Evolutionary conservation across 164 flowering plant species (phyloP), one percentile per base, ranked within the genome.

Genomic region (Taxillus chinensis): DNA sequence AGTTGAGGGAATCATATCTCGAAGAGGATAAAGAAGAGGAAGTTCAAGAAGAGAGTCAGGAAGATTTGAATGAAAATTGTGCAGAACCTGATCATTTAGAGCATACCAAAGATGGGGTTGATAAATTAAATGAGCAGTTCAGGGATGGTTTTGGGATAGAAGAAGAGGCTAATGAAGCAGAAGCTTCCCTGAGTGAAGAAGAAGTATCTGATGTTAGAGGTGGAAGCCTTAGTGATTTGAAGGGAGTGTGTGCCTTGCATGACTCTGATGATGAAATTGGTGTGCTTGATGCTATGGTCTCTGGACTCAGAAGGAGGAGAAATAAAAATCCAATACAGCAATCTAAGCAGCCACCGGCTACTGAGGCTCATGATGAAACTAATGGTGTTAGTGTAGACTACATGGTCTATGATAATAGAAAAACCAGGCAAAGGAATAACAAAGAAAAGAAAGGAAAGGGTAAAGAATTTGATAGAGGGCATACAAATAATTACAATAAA

Each of bases 261-360:
- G 72, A 62, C n/a, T 42, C 16, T 13, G 86, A 84, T 55, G 87
- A 83, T 40, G 97, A 90, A 61, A 62, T 59, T 3, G 80, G 76
- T 61, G 43, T 79, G 61, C 87, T 93, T 59, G 84, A 86, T 69
- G 82, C 83, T 7, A 88, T 86, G 98, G 52, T 82, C 62, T 73
- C 89, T 2, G 92, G 84, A 45, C 86, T 62, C 39, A 81, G 61
- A 78, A 76, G 59, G 54, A 76, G 68, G 70, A 80, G 71, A 60
- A 73, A 72, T 41, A 66, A 49, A 49, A 70, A 62, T 66, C 40
- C 57, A 17, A 68, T 16, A 59, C 62, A 15, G 37, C 62, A 76
- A 49, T 45, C 67, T 11, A 67, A 77, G 50, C 64, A 65, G 51
- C 64, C 77, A 15, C 8, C 27, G 2, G 62, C 63, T 2, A 8